Conservation (phyloP, 208 protist genomes). For the Trypanosoma cruzi region DNA sequence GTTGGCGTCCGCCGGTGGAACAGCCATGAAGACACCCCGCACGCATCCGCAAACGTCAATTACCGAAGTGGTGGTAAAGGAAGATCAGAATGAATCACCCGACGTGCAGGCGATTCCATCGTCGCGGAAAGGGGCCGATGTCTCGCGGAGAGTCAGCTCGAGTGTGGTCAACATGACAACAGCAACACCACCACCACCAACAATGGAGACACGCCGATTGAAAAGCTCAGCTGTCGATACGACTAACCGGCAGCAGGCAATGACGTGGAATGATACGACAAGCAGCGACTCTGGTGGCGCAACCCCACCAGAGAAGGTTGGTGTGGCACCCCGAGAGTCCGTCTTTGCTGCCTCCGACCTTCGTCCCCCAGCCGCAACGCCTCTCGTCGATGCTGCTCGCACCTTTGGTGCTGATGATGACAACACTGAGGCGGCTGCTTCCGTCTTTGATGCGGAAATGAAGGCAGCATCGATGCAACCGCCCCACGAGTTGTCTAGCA, state of each 20-base stretch:
- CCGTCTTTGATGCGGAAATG: background rate
- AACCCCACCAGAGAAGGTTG: background rate
- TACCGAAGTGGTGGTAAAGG: conserved; percentile 7
- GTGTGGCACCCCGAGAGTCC: background rate
- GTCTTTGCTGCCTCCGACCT: background rate
- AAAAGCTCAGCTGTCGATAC: background rate
- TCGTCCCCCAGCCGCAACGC: background rate
- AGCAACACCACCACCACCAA: background rate
- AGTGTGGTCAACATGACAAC: no score
- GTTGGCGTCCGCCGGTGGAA: background rate
- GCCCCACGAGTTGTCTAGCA: conserved; percentile 25
- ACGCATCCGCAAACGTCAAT: conserved; percentile 6
- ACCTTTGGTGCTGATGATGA: background rate
- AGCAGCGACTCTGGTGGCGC: background rate
- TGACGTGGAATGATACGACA: background rate
- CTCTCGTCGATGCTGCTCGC: background rate
- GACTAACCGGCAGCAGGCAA: background rate
- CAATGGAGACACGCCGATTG: background rate
- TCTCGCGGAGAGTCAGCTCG: background rate
- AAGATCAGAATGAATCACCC: background rate
- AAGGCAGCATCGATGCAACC: conserved; percentile 12
- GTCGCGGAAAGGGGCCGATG: background rate
- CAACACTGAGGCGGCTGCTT: background rate
- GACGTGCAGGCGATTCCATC: background rate
- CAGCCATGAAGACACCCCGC: background rate